Conservation (phyloP, 2,329 filamentous ascomycete genomes). For the Fusarium graminum region DNA sequence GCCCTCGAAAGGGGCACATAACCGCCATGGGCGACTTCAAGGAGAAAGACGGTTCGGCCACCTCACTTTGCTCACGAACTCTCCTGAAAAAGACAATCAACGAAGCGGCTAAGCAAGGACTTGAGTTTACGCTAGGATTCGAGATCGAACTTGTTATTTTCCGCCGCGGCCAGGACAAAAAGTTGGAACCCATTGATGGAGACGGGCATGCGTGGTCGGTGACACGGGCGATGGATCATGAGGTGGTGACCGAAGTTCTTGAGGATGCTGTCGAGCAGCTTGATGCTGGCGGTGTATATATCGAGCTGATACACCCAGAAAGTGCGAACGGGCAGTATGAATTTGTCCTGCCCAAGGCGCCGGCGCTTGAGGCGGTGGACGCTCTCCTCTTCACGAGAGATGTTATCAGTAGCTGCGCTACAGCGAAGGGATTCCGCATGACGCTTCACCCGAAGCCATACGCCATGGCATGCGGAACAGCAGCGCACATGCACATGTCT, state of each 20-base stretch:
- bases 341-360: conserved; percentile 74
- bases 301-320: conserved; percentile 82
- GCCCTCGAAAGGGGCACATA: conserved; percentile 71
- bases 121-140: conserved; percentile 78
- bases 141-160: conserved; percentile 86
- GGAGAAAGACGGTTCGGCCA: conserved; percentile 64
- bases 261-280: conserved; percentile 75
- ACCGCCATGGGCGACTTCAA: conserved; percentile 77
- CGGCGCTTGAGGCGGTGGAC: conserved; percentile 77
- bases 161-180: conserved; percentile 55
- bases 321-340: conserved; percentile 82
- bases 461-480: conserved; percentile 69
- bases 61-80: conserved; percentile 74
- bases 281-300: conserved; percentile 70
- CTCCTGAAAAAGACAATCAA: conserved; percentile 69
- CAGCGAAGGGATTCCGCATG: conserved; percentile 71
- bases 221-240: conserved; percentile 72
- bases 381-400: conserved; percentile 77
- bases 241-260: conserved; percentile 68
- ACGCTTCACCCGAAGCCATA: conserved; percentile 82
- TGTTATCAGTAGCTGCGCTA: conserved; percentile 74
- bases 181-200: conserved; percentile 63
- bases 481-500: conserved; percentile 77
- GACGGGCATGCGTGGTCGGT: conserved; percentile 79
- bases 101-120: conserved; percentile 62